Evolutionary conservation across 805 yeast species (phyloP), one percentile per base, ranked within the genome.

Genomic region (Kodamaea nitidulidarum): DNA sequence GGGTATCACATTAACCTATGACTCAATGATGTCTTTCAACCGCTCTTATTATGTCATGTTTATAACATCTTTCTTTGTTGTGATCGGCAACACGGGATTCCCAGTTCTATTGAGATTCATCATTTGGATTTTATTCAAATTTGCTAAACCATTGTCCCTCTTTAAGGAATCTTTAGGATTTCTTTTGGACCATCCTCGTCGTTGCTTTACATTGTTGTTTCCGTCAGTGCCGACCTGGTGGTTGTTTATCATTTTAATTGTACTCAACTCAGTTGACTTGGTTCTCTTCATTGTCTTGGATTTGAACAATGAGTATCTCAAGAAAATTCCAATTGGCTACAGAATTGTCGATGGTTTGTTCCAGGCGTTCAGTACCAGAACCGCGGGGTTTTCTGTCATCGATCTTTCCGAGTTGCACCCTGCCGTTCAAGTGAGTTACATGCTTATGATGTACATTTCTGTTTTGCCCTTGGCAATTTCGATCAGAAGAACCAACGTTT

Each of bases 371-470:
- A 77, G 91, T 37, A 88, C 97, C 0, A 78, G 99, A 67, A 93
- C 98, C 1, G 96, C 96, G 0, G 99, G 99, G 0, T 82, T 93
- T 49, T 50, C 84, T 0, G 83, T 84, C 28, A 76, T 90, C 17
- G 79, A 83, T 55, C 61, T 93, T 28, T 65, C 87, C 2, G 56
- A 60, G 30, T 67, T 93, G 32, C 93, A 88, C 53, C 93, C 97
- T 0, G 93, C 96, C 0, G 86, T 91, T 36, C 96, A 88, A 59
- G 95, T 93, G 20, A 80, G 93, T 50, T 93, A 93, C 58, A 75
- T 88, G 80, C 75, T 93, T 44, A 91, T 93, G 98, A 93, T 93
- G 98, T 93, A 93, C 64, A 88, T 93, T 18, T 91, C 98, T 11
- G 97, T 91, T 32, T 71, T 90, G 56, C 99, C 99, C 1, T 68